Conservation (phyloP, 2,329 filamentous ascomycete genomes). For the Pseudogymnoascus sp. region DNA sequence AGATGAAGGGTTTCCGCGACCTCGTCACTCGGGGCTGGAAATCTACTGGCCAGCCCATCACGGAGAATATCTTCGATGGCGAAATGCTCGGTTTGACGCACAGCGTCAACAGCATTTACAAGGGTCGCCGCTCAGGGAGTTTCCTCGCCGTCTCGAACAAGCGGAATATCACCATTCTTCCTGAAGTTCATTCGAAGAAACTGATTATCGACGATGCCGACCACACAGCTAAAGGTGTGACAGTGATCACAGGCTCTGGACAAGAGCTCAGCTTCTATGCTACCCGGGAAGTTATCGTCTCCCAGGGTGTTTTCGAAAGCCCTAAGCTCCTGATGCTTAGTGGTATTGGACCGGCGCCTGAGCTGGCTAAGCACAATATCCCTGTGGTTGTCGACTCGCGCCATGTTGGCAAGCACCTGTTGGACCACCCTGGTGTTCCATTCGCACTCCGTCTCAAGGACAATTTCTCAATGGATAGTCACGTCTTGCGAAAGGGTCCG, state of each 20-base stretch:
- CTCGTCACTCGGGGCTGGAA: slow-evolving; percentile 44
- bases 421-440: slow-evolving; percentile 34
- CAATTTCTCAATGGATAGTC: slow-evolving; percentile 31
- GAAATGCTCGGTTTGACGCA: slow-evolving; percentile 45
- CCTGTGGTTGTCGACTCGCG: slow-evolving; percentile 22
- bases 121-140: slow-evolving; percentile 44
- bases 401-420: slow-evolving; percentile 27
- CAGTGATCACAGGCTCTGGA: slow-evolving; percentile 33
- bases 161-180: slow-evolving; percentile 45
- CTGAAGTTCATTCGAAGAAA: slow-evolving; percentile 41
- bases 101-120: slow-evolving; percentile 48
- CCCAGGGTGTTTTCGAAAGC: slow-evolving; percentile 10
- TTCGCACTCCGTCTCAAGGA: slow-evolving; percentile 36
- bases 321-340: slow-evolving; percentile 11
- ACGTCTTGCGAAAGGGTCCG: slow-evolving; percentile 30
- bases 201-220: slow-evolving; percentile 42
- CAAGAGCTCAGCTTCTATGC: slow-evolving; percentile 39
- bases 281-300: background rate
- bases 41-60: slow-evolving; percentile 41
- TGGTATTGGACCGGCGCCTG: slow-evolving; percentile 14
- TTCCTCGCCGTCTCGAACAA: slow-evolving; percentile 36
- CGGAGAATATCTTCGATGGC: slow-evolving; percentile 45
- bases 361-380: slow-evolving; percentile 28
- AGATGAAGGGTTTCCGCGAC: slow-evolving; percentile 43
- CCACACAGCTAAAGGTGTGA: slow-evolving; percentile 38